A percentile compares a stretch with the other conserved stretches of the same genome.
phyloP scores from a whole-genome alignment of 2,329 filamentous ascomycete species.

The Colletotrichum horii region DNA sequence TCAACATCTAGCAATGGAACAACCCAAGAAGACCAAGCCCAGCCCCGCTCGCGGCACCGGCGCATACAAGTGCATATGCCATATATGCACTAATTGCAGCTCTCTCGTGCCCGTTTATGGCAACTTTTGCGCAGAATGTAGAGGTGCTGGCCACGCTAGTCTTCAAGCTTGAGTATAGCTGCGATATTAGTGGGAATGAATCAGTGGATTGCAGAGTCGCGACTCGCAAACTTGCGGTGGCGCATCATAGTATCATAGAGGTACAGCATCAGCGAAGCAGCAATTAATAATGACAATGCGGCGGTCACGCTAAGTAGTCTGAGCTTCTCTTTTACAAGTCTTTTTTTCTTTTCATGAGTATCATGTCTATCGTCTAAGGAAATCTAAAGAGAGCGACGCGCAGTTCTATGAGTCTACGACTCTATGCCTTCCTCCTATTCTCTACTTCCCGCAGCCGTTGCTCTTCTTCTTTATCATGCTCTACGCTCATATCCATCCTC shows the following conservation, averaged over 20 bases:
- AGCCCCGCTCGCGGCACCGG: not conserved
- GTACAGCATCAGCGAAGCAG: not conserved
- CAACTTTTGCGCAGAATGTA: not conserved
- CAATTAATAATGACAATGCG: not conserved
- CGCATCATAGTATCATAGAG: not conserved
- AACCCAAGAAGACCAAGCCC: not conserved
- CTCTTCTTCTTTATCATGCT: not conserved
- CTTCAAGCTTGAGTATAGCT: not conserved
- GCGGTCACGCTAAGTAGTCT: not conserved
- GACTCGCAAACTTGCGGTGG: not conserved
- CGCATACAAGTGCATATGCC: not conserved
- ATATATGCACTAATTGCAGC: not conserved
- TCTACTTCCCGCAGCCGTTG: not conserved
- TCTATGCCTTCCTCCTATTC: not conserved
- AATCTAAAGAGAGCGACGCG: not conserved
- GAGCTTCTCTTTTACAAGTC: not conserved
- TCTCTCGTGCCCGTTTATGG: not conserved
- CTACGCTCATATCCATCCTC: not conserved
- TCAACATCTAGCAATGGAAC: not conserved
- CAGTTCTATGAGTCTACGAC: not conserved
- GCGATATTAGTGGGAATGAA: not conserved
- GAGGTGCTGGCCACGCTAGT: not conserved
- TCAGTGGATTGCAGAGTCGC: too few relatives aligned
- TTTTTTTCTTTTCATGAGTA: not conserved
- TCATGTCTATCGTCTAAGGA: not conserved